Percentiles rank a stretch among this genome's conserved stretches.
phyloP scores from a whole-genome alignment of 2,329 filamentous ascomycete genomes.

The Clonostachys byssicola region DNA sequence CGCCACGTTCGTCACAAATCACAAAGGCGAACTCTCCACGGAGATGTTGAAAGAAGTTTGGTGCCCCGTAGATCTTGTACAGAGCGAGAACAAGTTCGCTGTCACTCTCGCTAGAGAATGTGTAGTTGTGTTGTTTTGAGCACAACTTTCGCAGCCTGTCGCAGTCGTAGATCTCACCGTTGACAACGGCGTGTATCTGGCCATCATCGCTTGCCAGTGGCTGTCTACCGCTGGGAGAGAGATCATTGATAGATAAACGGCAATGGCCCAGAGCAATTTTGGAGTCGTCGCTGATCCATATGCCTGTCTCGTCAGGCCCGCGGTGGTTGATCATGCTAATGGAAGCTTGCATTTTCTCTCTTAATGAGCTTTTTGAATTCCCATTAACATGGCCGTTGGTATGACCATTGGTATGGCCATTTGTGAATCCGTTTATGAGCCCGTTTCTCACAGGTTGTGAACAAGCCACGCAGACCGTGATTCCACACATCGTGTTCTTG shows the following conservation, averaged over 20 bases:
- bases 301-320: conserved; percentile 19
- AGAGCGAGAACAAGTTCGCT: conserved; percentile 49
- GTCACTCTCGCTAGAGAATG: conserved; percentile 40
- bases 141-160: conserved; percentile 34
- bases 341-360: conserved; percentile 8
- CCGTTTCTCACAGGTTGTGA: too few relatives aligned
- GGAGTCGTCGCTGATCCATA: conserved; percentile 17
- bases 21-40: conserved; percentile 52
- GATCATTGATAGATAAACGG: conserved; percentile 49
- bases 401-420: too few relatives aligned
- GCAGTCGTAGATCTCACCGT: conserved; percentile 55
- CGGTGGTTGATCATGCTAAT: conserved; percentile 19
- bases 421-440: too few relatives aligned
- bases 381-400: too few relatives aligned
- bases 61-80: conserved; percentile 40
- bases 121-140: conserved; percentile 25
- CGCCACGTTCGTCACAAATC: conserved; percentile 36
- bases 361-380: too few relatives aligned
- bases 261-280: conserved; percentile 35
- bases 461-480: too few relatives aligned
- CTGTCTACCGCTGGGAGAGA: conserved; percentile 38
- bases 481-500: too few relatives aligned
- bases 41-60: conserved; percentile 29
- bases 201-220: conserved; percentile 33
- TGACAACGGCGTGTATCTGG: conserved; percentile 50